These are phyloP conservation scores for Trichoderma parareesei DNA, from an alignment of 495 filamentous ascomycete genomes.

Conservation along the genomic window DNA sequence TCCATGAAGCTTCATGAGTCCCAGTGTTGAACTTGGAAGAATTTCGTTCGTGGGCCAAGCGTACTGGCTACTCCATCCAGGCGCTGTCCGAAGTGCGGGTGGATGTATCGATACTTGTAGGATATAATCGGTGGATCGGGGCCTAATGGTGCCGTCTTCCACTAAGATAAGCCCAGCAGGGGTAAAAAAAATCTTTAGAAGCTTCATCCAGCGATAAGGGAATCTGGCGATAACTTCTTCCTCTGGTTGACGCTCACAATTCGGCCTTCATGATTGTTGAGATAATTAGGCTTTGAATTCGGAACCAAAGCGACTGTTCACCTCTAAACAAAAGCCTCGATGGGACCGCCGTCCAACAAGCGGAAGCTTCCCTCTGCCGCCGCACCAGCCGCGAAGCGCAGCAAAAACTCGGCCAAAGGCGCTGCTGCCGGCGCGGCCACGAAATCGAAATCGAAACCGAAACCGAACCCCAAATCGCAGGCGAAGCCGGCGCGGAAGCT, in stretches of 20 bases:
- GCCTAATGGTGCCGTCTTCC: not conserved
- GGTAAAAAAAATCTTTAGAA: constrained; percentile 7
- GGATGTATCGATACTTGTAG: not conserved
- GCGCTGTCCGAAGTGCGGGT: not conserved
- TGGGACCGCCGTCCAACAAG: constrained; percentile 6
- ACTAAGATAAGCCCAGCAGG: not conserved
- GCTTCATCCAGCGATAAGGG: not conserved
- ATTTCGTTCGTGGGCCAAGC: too few species aligned
- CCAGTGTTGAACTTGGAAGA: too few species aligned
- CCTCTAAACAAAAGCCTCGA: not conserved
- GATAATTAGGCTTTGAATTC: too few species aligned
- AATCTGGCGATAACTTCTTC: not conserved
- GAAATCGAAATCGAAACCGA: not conserved
- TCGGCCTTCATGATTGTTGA: too few species aligned
- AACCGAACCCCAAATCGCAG: constrained; percentile 5
- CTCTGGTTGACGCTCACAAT: not conserved
- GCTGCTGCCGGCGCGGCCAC: not conserved
- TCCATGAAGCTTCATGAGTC: too few species aligned
- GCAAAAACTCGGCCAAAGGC: not conserved
- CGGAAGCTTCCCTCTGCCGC: constrained; percentile 11
- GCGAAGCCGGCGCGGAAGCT: constrained; percentile 24
- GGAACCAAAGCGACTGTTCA: not conserved
- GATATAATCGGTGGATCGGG: not conserved
- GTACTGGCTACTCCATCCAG: too few species aligned
- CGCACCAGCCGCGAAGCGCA: constrained; percentile 19